Evolutionary conservation across 306 rosid species (phyloP).

Genomic region (Quercus rubra): DNA sequence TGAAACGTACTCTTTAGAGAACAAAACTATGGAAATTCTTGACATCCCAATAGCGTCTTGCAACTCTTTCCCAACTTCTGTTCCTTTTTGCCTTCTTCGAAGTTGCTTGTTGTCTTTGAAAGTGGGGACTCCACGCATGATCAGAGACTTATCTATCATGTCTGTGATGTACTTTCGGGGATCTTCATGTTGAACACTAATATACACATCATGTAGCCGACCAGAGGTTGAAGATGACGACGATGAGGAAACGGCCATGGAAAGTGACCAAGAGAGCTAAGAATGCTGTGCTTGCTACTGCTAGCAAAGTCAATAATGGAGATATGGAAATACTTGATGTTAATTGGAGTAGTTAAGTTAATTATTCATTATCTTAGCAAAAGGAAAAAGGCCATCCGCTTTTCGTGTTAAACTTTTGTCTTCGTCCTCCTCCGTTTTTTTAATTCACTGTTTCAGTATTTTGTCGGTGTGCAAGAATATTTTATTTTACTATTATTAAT

Average conservation of each 20-base stretch:
- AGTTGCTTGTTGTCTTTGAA: conserved; percentile 4
- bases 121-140: background rate
- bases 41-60: conserved; percentile 1
- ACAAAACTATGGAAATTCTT: background rate
- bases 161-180: conserved; percentile 2
- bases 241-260: background rate
- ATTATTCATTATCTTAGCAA: no score
- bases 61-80: background rate
- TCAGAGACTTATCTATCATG: background rate
- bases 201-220: background rate
- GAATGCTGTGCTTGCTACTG: background rate
- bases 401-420: no score
- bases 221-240: background rate
- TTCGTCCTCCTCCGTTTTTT: no score
- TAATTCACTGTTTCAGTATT: no score
- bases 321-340: no score
- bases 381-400: no score
- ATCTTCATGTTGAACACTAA: background rate
- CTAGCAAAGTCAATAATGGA: no score
- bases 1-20: background rate
- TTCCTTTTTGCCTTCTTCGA: background rate
- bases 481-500: no score
- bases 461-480: no score
- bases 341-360: no score
- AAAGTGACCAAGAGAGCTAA: background rate